Percentiles rank a stretch among this genome's conserved stretches.
Evolutionary conservation across 768 basidiomycete species (phyloP).

Genomic region (Gloeophyllum trabeum): DNA sequence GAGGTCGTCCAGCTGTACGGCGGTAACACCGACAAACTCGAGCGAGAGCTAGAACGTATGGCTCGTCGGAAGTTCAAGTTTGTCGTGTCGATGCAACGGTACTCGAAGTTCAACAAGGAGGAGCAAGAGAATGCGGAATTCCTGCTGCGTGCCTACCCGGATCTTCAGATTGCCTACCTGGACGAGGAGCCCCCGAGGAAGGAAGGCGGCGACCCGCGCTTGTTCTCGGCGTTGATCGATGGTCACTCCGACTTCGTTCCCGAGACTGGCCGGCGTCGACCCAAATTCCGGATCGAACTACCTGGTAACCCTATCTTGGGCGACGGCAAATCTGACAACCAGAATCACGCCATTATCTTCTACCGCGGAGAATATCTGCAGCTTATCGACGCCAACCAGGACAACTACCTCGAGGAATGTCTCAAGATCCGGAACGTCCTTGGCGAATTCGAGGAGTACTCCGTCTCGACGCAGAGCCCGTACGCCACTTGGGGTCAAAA

Average conservation of each 20-base stretch:
- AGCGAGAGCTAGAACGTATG: slow-evolving; percentile 96
- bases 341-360: slow-evolving; percentile 99
- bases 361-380: slow-evolving; percentile 98
- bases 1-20: slow-evolving; percentile 97
- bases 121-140: slow-evolving; percentile 99
- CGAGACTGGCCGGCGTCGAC: slow-evolving; percentile 77
- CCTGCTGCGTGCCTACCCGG: slow-evolving; percentile 92
- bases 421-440: slow-evolving; percentile 97
- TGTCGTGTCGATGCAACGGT: slow-evolving; percentile 97
- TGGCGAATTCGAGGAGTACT: slow-evolving; percentile 93
- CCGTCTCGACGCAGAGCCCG: slow-evolving; percentile 76
- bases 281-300: slow-evolving; percentile 97
- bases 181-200: slow-evolving; percentile 92
- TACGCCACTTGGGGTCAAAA: slow-evolving; percentile 85
- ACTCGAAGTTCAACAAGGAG: slow-evolving; percentile 99
- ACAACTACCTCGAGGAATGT: slow-evolving; percentile 99
- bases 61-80: slow-evolving; percentile 98
- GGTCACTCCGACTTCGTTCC: slow-evolving; percentile 94
- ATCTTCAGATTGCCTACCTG: slow-evolving; percentile 95
- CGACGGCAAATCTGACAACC: slow-evolving; percentile 98
- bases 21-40: slow-evolving; percentile 93
- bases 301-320: slow-evolving; percentile 99
- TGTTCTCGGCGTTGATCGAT: slow-evolving; percentile 95
- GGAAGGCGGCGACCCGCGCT: slow-evolving; percentile 88
- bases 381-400: slow-evolving; percentile 99